A percentile compares a stretch with the other conserved stretches of the same genome.
Conservation (phyloP, 2,329 filamentous ascomycete species). For the Monascus ruber region DNA sequence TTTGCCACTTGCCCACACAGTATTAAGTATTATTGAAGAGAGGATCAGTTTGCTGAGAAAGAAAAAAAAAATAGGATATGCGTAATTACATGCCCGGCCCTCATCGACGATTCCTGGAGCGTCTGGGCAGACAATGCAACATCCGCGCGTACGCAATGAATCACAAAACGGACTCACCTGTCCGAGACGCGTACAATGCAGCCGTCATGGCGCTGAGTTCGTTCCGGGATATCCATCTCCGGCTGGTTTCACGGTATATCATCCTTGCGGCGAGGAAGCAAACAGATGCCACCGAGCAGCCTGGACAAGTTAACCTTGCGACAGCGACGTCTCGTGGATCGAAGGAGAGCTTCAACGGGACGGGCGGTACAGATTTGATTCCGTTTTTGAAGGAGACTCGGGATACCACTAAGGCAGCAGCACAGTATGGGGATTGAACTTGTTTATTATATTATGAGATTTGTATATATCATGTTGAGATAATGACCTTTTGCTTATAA, state of each 20-base stretch:
- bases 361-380: slow-evolving; percentile 43
- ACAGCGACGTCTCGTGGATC: slow-evolving; percentile 31
- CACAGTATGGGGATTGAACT: slow-evolving; percentile 13
- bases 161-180: slow-evolving; percentile 18
- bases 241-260: slow-evolving; percentile 43
- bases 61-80: slow-evolving; percentile 32
- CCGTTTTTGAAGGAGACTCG: slow-evolving; percentile 43
- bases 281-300: slow-evolving; percentile 4
- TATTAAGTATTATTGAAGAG: no score
- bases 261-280: slow-evolving; percentile 30
- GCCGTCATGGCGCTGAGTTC: slow-evolving; percentile 34
- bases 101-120: slow-evolving; percentile 40
- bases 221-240: slow-evolving; percentile 43
- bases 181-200: slow-evolving; percentile 36
- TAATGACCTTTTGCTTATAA: neutral
- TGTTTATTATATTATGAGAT: neutral
- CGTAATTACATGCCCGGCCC: slow-evolving; percentile 44
- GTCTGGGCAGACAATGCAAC: slow-evolving; percentile 34
- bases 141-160: slow-evolving; percentile 35
- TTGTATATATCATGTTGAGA: neutral
- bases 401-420: slow-evolving; percentile 38
- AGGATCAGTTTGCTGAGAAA: no score
- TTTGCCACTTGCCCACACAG: slow-evolving; percentile 5
- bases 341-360: slow-evolving; percentile 33
- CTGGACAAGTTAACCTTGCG: slow-evolving; percentile 30